Evolutionary conservation across 441 rosid species (phyloP), one percentile per base, ranked within the genome.

Genomic region (Geranium incanum): DNA sequence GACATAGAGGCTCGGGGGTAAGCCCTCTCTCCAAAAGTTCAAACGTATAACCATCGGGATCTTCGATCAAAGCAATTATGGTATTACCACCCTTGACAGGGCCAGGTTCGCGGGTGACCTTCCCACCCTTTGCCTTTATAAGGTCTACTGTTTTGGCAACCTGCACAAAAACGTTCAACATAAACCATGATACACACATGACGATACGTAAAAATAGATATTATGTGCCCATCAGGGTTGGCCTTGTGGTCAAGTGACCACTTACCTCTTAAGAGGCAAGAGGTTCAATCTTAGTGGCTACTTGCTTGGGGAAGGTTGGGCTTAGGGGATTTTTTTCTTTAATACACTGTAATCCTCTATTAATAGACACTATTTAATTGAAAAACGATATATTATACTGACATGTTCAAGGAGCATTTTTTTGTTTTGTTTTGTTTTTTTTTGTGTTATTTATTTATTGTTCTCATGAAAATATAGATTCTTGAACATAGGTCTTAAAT

Each of bases 1-100:
- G 97, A 78, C 97, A 91, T 52, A 94, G 74, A 43, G 97, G 97
- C 83, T 94, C 97, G 3, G 97, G 97, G 38, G 97, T 94, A 67
- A 91, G 90, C 28, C 85, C 88, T 76, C 91, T 90, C 81, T 92
- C 95, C 80, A 92, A 76, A 71, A 94, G 91, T 74, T 92, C 97
- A 82, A 92, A 94, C 76, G 86, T 89, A 79, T 94, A 94, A 79
- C 98, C 98, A 82, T 92, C 97, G 60, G 95, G 97, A 84, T 94
- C 98, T 86, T 92, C 97, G 70, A 92, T 77, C 79, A 87, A 92
- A 21, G 98, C 98, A 67, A 86, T 88, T 1, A 92, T 85, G 48
- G 92, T 87, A 19, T 67, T 86, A 38, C 97, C 97, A 75, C 96
- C 97, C 83, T 94, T 87, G 68, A 94, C 95, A 72, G 94, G 88